Percentiles rank a stretch among this genome's conserved stretches.
Evolutionary conservation across 2,329 filamentous ascomycete species (phyloP).

Genomic region (Fusarium heterosporum): DNA sequence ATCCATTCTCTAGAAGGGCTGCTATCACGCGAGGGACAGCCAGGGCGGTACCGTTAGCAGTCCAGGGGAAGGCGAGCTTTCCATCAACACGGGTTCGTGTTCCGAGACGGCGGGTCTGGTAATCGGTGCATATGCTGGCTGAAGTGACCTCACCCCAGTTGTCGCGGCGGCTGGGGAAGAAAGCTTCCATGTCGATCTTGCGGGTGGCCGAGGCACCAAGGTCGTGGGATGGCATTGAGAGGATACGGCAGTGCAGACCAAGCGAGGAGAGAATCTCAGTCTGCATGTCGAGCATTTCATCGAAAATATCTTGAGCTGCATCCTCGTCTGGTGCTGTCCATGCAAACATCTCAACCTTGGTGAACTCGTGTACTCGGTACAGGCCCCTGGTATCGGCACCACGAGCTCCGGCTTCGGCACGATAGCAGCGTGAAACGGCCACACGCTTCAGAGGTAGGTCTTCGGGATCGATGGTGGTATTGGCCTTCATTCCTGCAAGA

Average conservation of each 20-base stretch:
- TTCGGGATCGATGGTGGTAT: slow-evolving; percentile 71
- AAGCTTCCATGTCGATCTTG: slow-evolving; percentile 94
- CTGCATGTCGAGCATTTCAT: slow-evolving; percentile 89
- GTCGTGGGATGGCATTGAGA: slow-evolving; percentile 92
- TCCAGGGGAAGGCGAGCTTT: slow-evolving; percentile 81
- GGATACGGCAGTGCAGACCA: slow-evolving; percentile 84
- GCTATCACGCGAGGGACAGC: slow-evolving; percentile 91
- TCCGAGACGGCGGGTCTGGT: slow-evolving; percentile 85
- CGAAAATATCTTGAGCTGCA: slow-evolving; percentile 71
- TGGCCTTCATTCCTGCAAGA: slow-evolving; percentile 89
- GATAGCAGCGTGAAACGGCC: slow-evolving; percentile 91
- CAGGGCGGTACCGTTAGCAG: slow-evolving; percentile 92
- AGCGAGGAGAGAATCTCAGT: slow-evolving; percentile 82
- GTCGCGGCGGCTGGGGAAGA: slow-evolving; percentile 82
- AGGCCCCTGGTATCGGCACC: slow-evolving; percentile 93
- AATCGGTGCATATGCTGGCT: slow-evolving; percentile 92
- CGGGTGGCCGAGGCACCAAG: slow-evolving; percentile 88
- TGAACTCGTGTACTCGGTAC: slow-evolving; percentile 98
- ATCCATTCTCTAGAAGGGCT: slow-evolving; percentile 89
- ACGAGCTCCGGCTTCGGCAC: slow-evolving; percentile 91
- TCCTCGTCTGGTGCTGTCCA: slow-evolving; percentile 76
- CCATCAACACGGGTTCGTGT: slow-evolving; percentile 74
- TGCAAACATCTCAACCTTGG: slow-evolving; percentile 97
- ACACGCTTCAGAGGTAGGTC: slow-evolving; percentile 83
- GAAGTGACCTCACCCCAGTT: slow-evolving; percentile 93